Percentiles rank a stretch among this genome's conserved stretches.
Evolutionary conservation across 164 flowering plant genomes (phyloP).

Genomic region (Cinnamomum micranthum): DNA sequence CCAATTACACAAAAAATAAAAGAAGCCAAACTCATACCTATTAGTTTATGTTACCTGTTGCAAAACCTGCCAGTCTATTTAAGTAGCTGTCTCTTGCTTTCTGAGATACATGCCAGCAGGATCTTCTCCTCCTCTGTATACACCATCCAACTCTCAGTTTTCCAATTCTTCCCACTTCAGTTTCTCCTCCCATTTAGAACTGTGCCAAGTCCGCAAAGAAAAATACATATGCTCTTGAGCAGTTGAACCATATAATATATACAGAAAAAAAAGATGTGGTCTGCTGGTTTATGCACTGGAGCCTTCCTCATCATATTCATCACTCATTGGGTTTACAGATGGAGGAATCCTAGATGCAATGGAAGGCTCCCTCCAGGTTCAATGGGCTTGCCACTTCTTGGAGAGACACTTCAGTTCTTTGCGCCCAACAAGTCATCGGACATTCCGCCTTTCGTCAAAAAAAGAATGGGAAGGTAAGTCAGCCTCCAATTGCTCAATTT

Average conservation of each 20-base stretch:
- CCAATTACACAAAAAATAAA: slow-evolving; percentile 27
- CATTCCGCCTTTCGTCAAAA: slow-evolving; percentile 32
- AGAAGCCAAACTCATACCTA: slow-evolving; percentile 7
- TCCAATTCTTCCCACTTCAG: slow-evolving; percentile 10
- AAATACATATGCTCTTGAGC: not conserved
- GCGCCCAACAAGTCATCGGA: slow-evolving; percentile 27
- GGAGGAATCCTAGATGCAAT: slow-evolving; percentile 34
- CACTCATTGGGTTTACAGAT: slow-evolving; percentile 31
- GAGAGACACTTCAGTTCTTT: slow-evolving; percentile 40
- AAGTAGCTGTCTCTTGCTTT: slow-evolving; percentile 33
- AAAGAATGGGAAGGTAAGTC: slow-evolving; percentile 30
- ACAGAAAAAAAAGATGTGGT: slow-evolving; percentile 16
- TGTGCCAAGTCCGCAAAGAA: not conserved
- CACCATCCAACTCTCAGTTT: slow-evolving; percentile 16
- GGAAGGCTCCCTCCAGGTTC: slow-evolving; percentile 40
- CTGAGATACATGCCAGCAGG: slow-evolving; percentile 49
- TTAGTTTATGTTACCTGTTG: slow-evolving; percentile 13
- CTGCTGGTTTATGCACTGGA: slow-evolving; percentile 19
- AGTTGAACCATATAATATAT: not conserved
- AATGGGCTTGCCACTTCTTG: slow-evolving; percentile 38
- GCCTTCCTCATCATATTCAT: slow-evolving; percentile 23
- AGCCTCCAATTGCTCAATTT: not conserved
- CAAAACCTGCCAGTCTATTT: slow-evolving; percentile 38
- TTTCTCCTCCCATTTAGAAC: slow-evolving; percentile 9
- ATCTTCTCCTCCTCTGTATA: slow-evolving; percentile 24